A percentile compares a stretch with the other conserved stretches of the same genome.
Conservation (phyloP, 2,329 filamentous ascomycete species). For the Lizonia empirigonia region DNA sequence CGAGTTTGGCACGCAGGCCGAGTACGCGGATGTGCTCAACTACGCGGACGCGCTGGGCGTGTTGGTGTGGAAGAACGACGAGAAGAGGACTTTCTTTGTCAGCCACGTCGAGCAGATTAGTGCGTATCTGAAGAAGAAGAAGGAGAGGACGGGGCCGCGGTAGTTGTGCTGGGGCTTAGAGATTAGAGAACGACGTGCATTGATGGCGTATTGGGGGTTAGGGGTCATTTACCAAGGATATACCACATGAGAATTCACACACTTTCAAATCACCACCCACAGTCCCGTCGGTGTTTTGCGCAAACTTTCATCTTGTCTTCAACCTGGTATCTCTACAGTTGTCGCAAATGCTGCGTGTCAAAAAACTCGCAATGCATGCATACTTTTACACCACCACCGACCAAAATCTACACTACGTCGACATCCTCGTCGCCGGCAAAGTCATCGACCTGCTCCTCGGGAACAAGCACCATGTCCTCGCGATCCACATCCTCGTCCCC, state of each 20-base stretch:
- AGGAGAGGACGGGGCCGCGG: constrained; percentile 20
- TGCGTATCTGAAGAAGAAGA: constrained; percentile 70
- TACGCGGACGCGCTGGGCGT: constrained; percentile 92
- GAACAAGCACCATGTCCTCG: constrained; percentile 39
- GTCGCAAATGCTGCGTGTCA: not conserved
- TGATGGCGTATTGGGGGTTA: not conserved
- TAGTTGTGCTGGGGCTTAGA: not conserved
- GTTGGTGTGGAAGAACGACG: constrained; percentile 82
- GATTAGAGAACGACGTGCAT: not conserved
- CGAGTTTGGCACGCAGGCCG: constrained; percentile 75
- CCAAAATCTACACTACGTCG: constrained; percentile 3
- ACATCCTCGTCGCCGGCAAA: constrained; percentile 1
- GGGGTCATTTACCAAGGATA: too few relatives aligned
- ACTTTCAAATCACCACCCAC: too few relatives aligned
- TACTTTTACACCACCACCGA: not conserved
- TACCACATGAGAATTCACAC: not conserved
- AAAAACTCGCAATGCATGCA: not conserved
- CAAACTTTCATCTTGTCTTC: not conserved
- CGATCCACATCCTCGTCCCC: constrained; percentile 34
- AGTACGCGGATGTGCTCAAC: constrained; percentile 72
- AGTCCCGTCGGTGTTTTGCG: too few relatives aligned
- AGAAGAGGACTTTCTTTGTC: constrained; percentile 85
- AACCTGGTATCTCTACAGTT: not conserved
- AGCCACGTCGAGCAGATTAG: constrained; percentile 87
- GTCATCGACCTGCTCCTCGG: constrained; percentile 16